A percentile compares a stretch with the other conserved stretches of the same genome.
Evolutionary conservation across 768 basidiomycete genomes (phyloP).

Genomic region (Tylopilus subfusipes): DNA sequence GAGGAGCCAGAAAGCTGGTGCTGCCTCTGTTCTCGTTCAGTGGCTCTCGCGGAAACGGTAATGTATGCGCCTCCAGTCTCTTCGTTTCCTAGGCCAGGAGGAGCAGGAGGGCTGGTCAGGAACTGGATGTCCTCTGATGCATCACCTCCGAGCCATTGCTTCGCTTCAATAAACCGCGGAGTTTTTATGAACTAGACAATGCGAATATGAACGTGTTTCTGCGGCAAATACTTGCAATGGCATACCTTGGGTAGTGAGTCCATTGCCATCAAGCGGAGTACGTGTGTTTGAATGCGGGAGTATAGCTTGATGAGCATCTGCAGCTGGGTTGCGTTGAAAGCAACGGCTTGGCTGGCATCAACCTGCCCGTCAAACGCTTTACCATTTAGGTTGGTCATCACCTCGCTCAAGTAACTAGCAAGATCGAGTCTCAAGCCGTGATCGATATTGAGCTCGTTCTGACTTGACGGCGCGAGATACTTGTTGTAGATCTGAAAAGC

Average conservation of each 20-base stretch:
- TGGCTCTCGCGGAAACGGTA: slow-evolving; percentile 78
- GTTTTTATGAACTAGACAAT: slow-evolving; percentile 78
- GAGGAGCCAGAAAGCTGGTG: slow-evolving; percentile 25
- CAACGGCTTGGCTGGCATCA: slow-evolving; percentile 73
- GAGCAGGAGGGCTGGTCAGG: slow-evolving; percentile 55
- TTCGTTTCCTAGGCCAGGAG: slow-evolving; percentile 66
- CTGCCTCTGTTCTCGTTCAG: slow-evolving; percentile 52
- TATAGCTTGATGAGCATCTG: slow-evolving; percentile 92
- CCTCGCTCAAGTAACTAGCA: slow-evolving; percentile 88
- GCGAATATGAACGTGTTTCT: slow-evolving; percentile 9
- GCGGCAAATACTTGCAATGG: not conserved
- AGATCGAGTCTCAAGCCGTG: slow-evolving; percentile 94
- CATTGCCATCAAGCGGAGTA: slow-evolving; percentile 96
- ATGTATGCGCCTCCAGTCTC: slow-evolving; percentile 84
- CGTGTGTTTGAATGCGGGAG: slow-evolving; percentile 94
- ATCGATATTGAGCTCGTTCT: slow-evolving; percentile 97
- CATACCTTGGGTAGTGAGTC: slow-evolving; percentile 96
- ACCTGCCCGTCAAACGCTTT: slow-evolving; percentile 77
- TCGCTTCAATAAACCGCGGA: slow-evolving; percentile 72
- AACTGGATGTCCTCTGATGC: slow-evolving; percentile 62
- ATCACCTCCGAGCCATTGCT: slow-evolving; percentile 75
- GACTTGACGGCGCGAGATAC: slow-evolving; percentile 93
- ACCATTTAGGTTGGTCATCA: slow-evolving; percentile 73
- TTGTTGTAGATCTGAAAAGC: slow-evolving; percentile 93
- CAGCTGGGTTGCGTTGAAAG: slow-evolving; percentile 93